Percentiles rank a stretch among this genome's conserved stretches.
Conservation (phyloP, 2,329 filamentous ascomycete genomes). For the Hypoxylon sp. region DNA sequence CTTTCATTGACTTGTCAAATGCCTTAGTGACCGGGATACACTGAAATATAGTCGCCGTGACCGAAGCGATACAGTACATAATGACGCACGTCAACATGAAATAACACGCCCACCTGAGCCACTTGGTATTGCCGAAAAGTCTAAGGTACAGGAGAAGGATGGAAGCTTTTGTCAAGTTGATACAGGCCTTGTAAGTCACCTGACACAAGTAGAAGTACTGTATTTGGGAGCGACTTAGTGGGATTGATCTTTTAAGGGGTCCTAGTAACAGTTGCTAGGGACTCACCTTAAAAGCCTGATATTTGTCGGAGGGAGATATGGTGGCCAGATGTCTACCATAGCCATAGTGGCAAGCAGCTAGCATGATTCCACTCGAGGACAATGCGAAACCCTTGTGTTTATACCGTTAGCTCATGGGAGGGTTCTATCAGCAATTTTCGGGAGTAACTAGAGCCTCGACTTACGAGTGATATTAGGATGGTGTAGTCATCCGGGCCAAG, state of each 20-base stretch:
- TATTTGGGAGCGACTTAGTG: constrained; percentile 2
- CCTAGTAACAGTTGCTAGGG: not conserved
- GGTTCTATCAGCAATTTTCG: not conserved
- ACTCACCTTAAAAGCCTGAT: constrained; percentile 50
- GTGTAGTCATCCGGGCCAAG: constrained; percentile 52
- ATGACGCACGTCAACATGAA: constrained; percentile 47
- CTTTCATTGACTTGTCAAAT: constrained; percentile 50
- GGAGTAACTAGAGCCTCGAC: not conserved
- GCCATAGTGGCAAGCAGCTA: constrained; percentile 51
- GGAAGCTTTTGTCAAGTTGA: constrained; percentile 54
- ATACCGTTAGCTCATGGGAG: constrained; percentile 12
- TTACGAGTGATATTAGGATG: constrained; percentile 49
- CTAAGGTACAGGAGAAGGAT: constrained; percentile 55
- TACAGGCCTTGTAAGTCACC: constrained; percentile 54
- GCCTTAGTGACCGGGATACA: constrained; percentile 52
- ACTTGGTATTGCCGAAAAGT: constrained; percentile 52
- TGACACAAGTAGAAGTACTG: constrained; percentile 55
- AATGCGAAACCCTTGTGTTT: constrained; percentile 48
- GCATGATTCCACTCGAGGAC: constrained; percentile 47
- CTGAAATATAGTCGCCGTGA: constrained; percentile 54
- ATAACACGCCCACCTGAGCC: constrained; percentile 51
- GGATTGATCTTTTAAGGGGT: not conserved
- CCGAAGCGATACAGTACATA: constrained; percentile 50
- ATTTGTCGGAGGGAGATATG: constrained; percentile 42
- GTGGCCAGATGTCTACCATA: constrained; percentile 50